These are phyloP conservation scores for Takashimella koratensis DNA, from an alignment of 1,284 basidiomycete genomes.

Conservation along the genomic window DNA sequence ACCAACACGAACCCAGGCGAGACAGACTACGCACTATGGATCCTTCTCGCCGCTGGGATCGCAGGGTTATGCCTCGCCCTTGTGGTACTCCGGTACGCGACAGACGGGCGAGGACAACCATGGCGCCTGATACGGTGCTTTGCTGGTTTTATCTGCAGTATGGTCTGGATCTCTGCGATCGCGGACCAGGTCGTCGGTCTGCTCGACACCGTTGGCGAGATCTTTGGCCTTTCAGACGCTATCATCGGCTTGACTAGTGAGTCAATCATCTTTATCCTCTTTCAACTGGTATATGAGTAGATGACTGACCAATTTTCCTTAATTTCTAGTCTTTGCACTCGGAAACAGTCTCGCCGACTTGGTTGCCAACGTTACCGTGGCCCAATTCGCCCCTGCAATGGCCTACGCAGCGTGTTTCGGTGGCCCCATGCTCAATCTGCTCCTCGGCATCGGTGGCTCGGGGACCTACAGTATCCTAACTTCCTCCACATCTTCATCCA, in stretches of 20 bases:
- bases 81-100: slow-evolving; percentile 61
- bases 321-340: slow-evolving; percentile 69
- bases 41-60: slow-evolving; percentile 56
- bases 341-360: slow-evolving; percentile 95
- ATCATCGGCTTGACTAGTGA: slow-evolving; percentile 83
- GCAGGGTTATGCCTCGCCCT: slow-evolving; percentile 58
- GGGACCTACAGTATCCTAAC: slow-evolving; percentile 47
- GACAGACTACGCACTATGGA: slow-evolving; percentile 56
- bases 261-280: background rate
- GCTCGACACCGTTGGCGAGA: slow-evolving; percentile 85
- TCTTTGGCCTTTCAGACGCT: slow-evolving; percentile 93
- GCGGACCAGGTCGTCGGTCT: slow-evolving; percentile 90
- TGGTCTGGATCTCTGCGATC: slow-evolving; percentile 94
- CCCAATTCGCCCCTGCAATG: slow-evolving; percentile 54
- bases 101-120: slow-evolving; percentile 58
- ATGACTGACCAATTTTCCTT: slow-evolving; percentile 1
- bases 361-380: slow-evolving; percentile 92
- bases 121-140: slow-evolving; percentile 72
- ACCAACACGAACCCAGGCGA: slow-evolving; percentile 52
- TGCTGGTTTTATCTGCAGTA: slow-evolving; percentile 80
- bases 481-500: slow-evolving; percentile 1
- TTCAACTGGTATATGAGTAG: background rate
- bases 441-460: slow-evolving; percentile 57
- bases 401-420: slow-evolving; percentile 52
- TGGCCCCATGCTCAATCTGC: slow-evolving; percentile 80